Conservation (phyloP, 495 filamentous ascomycete genomes). For the Podospora tetraspora region DNA sequence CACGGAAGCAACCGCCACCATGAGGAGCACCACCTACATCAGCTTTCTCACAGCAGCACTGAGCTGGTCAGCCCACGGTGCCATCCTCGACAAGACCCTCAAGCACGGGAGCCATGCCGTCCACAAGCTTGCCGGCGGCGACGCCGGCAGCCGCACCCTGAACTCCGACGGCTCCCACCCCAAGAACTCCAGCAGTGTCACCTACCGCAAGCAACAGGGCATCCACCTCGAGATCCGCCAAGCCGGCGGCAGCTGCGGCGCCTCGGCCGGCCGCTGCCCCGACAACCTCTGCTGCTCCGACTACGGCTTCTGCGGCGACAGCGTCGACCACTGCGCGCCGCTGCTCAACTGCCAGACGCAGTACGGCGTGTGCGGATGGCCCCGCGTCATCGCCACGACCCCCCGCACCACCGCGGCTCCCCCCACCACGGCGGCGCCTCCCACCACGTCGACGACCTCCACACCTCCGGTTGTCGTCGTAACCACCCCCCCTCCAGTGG, state of each 20-base stretch:
- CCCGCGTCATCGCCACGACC: slow-evolving; percentile 12
- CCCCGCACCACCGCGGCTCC: slow-evolving; percentile 10
- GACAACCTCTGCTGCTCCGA: slow-evolving; percentile 37
- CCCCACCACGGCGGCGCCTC: not conserved
- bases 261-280: slow-evolving; percentile 20
- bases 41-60: not conserved
- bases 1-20: not conserved
- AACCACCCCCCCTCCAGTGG: slow-evolving; percentile 15
- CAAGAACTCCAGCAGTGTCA: slow-evolving; percentile 4
- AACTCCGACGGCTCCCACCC: slow-evolving; percentile 1
- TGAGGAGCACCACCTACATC: not conserved
- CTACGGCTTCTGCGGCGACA: slow-evolving; percentile 48
- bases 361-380: slow-evolving; percentile 39
- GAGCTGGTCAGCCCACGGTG: not conserved
- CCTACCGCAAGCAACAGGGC: not conserved
- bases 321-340: slow-evolving; percentile 44
- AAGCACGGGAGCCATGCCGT: slow-evolving; percentile 1
- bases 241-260: slow-evolving; percentile 19
- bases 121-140: not conserved
- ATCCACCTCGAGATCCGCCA: slow-evolving; percentile 21
- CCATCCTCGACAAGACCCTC: not conserved
- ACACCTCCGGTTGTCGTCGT: too few species aligned
- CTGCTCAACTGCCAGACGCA: slow-evolving; percentile 45
- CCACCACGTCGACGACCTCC: not conserved
- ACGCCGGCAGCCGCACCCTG: not conserved